Evolutionary conservation across 441 rosid species (phyloP).

Genomic region (Daphne laureola): DNA sequence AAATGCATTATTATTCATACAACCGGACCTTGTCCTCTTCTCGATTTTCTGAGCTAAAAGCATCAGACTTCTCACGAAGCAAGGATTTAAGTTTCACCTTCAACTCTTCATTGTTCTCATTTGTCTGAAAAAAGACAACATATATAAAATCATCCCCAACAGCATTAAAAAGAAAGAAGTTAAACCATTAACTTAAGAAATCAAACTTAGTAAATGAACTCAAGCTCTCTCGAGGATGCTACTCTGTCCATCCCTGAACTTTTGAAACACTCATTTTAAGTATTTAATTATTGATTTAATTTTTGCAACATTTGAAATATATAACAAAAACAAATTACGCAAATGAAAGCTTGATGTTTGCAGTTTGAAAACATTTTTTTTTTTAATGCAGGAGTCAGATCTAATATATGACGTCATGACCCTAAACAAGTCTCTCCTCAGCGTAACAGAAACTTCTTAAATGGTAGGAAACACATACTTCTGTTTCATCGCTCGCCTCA

Average conservation of each 20-base stretch:
- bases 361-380: no score
- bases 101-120: conserved; percentile 71
- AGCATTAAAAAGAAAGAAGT: neutral
- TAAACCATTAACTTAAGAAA: no score
- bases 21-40: conserved; percentile 74
- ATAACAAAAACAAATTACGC: no score
- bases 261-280: no score
- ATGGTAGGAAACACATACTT: conserved; percentile 65
- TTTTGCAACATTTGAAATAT: no score
- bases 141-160: conserved; percentile 15
- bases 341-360: no score
- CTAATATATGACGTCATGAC: no score
- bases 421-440: no score
- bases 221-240: neutral
- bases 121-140: conserved; percentile 51
- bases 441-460: conserved; percentile 10
- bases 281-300: no score
- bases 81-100: conserved; percentile 71
- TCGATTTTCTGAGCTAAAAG: conserved; percentile 45
- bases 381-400: conserved; percentile 4
- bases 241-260: no score
- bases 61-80: conserved; percentile 68
- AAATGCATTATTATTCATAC: no score
- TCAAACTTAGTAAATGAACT: neutral
- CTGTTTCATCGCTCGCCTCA: conserved; percentile 59